These are phyloP conservation scores for Heliosperma pusillum DNA, from an alignment of 148 eudicot genomes.

Conservation along the genomic window DNA sequence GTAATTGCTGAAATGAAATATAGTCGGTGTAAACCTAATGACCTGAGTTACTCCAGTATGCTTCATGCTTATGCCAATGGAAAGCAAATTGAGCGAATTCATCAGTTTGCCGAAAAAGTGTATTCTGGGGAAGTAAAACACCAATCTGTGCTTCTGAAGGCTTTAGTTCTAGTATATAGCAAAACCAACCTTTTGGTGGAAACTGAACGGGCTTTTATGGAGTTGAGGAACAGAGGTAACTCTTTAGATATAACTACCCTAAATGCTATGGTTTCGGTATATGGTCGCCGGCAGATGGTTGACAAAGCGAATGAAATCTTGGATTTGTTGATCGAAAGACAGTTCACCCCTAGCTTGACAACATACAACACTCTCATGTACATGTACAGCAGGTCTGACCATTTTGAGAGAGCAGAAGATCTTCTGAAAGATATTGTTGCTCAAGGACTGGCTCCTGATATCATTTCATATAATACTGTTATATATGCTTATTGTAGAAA, in stretches of 20 bases:
- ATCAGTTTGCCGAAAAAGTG: conserved; percentile 56
- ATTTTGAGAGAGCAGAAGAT: conserved; percentile 63
- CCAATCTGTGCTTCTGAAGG: conserved; percentile 56
- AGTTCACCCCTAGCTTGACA: conserved; percentile 70
- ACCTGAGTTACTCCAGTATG: conserved; percentile 67
- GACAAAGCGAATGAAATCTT: conserved; percentile 59
- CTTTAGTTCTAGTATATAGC: conserved; percentile 80
- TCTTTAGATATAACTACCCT: conserved; percentile 63
- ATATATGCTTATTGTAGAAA: conserved; percentile 74
- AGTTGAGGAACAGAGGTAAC: conserved; percentile 53
- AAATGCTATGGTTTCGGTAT: conserved; percentile 79
- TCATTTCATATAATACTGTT: conserved; percentile 77
- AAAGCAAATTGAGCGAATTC: conserved; percentile 55
- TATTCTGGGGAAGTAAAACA: conserved; percentile 61
- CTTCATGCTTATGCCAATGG: conserved; percentile 94
- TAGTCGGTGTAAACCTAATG: conserved; percentile 63
- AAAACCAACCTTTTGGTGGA: conserved; percentile 60
- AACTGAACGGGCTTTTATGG: conserved; percentile 76
- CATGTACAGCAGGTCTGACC: conserved; percentile 68
- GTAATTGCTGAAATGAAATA: conserved; percentile 65
- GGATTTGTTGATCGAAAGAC: conserved; percentile 58
- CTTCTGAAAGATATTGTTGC: conserved; percentile 52
- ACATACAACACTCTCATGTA: conserved; percentile 84
- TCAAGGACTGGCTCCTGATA: conserved; percentile 70
- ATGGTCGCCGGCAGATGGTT: conserved; percentile 75